phyloP scores from a whole-genome alignment of 805 yeast species.

The Yarrowia deformans region DNA sequence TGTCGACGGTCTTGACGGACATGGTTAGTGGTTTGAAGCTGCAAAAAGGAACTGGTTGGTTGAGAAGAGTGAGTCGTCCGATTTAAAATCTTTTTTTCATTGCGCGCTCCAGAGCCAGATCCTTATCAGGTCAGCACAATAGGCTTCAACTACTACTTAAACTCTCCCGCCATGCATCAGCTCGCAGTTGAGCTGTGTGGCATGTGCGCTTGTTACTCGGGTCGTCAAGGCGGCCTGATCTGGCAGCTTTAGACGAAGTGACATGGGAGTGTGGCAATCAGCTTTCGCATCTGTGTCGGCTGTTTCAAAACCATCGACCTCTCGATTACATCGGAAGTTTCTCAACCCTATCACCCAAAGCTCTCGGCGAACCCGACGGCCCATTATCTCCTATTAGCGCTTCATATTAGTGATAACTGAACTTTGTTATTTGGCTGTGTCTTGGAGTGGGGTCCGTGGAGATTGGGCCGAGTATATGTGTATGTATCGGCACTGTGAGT shows the following conservation, averaged over 20 bases:
- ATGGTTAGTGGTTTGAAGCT: background rate
- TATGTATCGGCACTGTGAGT: background rate
- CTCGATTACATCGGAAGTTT: too few relatives aligned
- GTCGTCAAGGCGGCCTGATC: background rate
- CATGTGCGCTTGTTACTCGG: slow-evolving; percentile 19
- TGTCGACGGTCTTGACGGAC: slow-evolving; percentile 55
- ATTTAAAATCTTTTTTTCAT: background rate
- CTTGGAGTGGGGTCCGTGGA: background rate
- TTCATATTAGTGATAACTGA: slow-evolving; percentile 14
- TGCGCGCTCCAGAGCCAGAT: background rate
- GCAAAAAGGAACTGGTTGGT: background rate
- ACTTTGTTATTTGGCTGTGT: background rate
- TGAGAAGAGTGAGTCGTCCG: background rate
- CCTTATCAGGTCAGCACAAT: slow-evolving; percentile 18
- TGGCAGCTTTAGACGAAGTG: slow-evolving; percentile 1
- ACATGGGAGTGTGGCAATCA: background rate
- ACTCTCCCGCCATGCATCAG: background rate
- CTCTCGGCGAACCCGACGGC: slow-evolving; percentile 10
- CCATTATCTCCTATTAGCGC: slow-evolving; percentile 8
- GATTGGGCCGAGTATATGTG: background rate
- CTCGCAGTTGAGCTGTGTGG: slow-evolving; percentile 8
- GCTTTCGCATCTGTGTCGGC: background rate
- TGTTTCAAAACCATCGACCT: too few relatives aligned
- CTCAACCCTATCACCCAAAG: too few relatives aligned
- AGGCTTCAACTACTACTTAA: slow-evolving; percentile 19